phyloP scores from a whole-genome alignment of 179 eudicot species.

The Silene vulgaris region DNA sequence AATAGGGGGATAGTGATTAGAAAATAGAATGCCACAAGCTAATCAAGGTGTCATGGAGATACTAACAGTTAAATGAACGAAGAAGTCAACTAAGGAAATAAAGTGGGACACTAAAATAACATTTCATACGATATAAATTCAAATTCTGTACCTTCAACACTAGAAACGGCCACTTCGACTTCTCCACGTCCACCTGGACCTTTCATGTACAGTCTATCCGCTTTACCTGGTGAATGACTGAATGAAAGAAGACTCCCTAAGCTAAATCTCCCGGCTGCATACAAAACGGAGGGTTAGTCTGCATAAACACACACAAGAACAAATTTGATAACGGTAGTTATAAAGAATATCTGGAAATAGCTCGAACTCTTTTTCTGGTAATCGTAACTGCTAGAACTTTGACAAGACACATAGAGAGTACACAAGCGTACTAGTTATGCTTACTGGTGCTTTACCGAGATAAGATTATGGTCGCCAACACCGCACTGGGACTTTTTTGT shows the following conservation, averaged over 20 bases:
- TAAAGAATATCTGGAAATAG: not conserved
- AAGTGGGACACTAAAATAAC: not conserved
- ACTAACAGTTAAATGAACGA: not conserved
- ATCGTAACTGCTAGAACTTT: not conserved
- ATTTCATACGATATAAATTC: not conserved
- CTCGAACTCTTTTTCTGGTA: not conserved
- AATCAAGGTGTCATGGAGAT: not conserved
- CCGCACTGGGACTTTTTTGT: not conserved
- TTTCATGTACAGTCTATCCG: constrained; percentile 85
- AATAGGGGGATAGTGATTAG: not conserved
- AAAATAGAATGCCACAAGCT: not conserved
- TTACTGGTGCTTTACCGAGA: not conserved
- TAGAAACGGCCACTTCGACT: constrained; percentile 97
- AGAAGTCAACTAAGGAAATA: not conserved
- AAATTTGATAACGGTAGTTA: not conserved
- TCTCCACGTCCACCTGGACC: constrained; percentile 99
- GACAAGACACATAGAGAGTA: not conserved
- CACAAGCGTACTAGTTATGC: not conserved
- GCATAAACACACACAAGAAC: not conserved
- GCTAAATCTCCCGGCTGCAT: constrained; percentile 73
- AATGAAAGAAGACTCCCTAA: constrained; percentile 89
- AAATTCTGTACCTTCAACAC: constrained; percentile 61
- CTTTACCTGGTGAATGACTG: constrained; percentile 65
- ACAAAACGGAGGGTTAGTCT: constrained; percentile 13
- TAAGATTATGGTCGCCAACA: not conserved